phyloP scores from a whole-genome alignment of 768 basidiomycete species.

The Lentinula raphanica region DNA sequence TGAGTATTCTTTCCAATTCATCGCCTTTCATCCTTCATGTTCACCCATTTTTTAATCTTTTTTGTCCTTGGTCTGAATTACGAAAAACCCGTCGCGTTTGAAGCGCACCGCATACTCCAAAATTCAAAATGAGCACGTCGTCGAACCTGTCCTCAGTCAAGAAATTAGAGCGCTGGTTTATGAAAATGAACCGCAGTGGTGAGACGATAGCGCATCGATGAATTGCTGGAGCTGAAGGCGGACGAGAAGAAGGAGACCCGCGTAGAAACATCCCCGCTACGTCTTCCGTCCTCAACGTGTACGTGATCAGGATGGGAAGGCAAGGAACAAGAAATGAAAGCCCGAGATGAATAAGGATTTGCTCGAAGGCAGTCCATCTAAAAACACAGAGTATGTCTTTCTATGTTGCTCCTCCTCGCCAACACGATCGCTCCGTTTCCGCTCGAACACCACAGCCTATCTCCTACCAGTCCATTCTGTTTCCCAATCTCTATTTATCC shows the following conservation, averaged over 20 bases:
- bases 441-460: slow-evolving; percentile 65
- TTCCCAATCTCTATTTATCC: slow-evolving; percentile 53
- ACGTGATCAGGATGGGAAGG: slow-evolving; percentile 51
- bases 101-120: too few species aligned
- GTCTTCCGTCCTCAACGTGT: slow-evolving; percentile 72
- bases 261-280: slow-evolving; percentile 68
- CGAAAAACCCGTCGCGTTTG: too few species aligned
- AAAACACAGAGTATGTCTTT: slow-evolving; percentile 30
- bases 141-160: too few species aligned
- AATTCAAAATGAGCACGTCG: too few species aligned
- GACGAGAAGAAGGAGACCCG: slow-evolving; percentile 76
- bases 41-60: too few species aligned
- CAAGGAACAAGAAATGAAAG: slow-evolving; percentile 31
- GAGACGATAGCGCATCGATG: too few species aligned
- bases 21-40: too few species aligned
- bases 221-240: too few species aligned
- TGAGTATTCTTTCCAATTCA: too few species aligned
- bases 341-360: slow-evolving; percentile 28
- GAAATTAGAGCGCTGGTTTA: too few species aligned
- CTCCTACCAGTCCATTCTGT: slow-evolving; percentile 60
- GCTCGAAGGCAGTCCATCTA: not conserved
- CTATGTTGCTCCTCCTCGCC: slow-evolving; percentile 31
- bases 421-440: slow-evolving; percentile 39
- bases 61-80: too few species aligned
- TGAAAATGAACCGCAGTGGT: too few species aligned